Evolutionary conservation across 805 yeast species (phyloP), one percentile per base, ranked within the genome.

Genomic region (Sugiyamaella mastotermitis): DNA sequence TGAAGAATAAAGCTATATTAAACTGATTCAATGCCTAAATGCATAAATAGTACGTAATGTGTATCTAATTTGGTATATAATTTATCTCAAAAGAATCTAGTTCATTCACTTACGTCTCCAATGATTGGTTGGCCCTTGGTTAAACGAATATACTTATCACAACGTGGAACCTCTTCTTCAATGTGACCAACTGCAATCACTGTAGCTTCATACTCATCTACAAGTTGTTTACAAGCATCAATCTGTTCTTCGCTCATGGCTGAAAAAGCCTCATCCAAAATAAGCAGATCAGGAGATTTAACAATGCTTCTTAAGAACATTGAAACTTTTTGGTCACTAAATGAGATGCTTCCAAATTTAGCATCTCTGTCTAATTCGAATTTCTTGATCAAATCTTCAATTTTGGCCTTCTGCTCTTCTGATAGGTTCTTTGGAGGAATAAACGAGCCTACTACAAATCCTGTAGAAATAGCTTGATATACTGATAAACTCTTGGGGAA

Each of bases 211-310:
- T 63, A 53, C 25, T 71, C 61, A 19, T 69, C 57, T 11, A 76
- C 57, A 5, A 77, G 49, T 22, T 64, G 62, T 48, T 78, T 78
- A 38, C 86, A 81, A 34, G 62, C 66, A 27, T 65, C 65, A 42
- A 80, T 66, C 23, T 73, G 69, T 15, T 68, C 72, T 37, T 76
- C 79, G 27, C 81, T 83, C 92, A 90, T 84, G 11, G 87, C 94
- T 16, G 95, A 83, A 42, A 90, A 76, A 0, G 97, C 94, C 64
- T 90, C 98, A 59, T 90, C 98, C 2, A 90, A 64, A 33, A 90
- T 80, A 37, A 90, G 65, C 1, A 90, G 62, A 34, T 75, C 72
- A 0, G 98, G 98, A 45, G 74, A 65, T 56, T 83, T 85, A 29
- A 85, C 69, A 13, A 90, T 53, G 2, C 95, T 81, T 40, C 98